Conservation (phyloP, 2,329 filamentous ascomycete genomes). For the Leptographium radiaticola region DNA sequence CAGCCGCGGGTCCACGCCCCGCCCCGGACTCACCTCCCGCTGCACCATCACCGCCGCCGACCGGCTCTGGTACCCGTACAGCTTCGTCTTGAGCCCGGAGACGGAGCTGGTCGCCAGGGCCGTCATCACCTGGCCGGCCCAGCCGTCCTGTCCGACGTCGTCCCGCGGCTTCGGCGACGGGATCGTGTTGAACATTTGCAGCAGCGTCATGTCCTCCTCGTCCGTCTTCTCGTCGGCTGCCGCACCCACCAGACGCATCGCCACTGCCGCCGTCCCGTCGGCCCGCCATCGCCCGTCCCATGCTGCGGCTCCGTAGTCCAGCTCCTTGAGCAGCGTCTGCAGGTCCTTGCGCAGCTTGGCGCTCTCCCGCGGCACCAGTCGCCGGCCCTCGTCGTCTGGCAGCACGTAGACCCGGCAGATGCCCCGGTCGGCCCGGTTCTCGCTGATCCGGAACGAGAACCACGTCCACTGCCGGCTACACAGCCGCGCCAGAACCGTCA, state of each 20-base stretch:
- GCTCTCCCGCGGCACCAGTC: conserved; percentile 35
- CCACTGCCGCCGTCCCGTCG: neutral
- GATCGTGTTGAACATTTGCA: conserved; percentile 61
- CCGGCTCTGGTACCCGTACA: conserved; percentile 69
- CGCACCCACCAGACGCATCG: neutral
- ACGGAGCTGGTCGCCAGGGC: conserved; percentile 40
- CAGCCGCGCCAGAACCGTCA: conserved; percentile 14
- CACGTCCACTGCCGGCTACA: conserved; percentile 28
- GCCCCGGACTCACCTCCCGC: conserved; percentile 53
- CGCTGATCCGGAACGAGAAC: conserved; percentile 23
- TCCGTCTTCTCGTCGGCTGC: neutral
- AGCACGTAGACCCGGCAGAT: conserved; percentile 46
- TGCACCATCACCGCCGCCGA: conserved; percentile 78
- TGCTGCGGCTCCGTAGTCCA: conserved; percentile 41
- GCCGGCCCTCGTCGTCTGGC: conserved; percentile 49
- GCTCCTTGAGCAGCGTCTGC: conserved; percentile 29
- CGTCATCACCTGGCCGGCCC: conserved; percentile 39
- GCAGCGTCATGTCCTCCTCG: conserved; percentile 38
- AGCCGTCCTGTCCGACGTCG: conserved; percentile 31
- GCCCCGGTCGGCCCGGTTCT: conserved; percentile 11
- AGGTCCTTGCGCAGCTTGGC: conserved; percentile 31
- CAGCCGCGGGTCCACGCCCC: conserved; percentile 62
- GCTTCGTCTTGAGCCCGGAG: conserved; percentile 44
- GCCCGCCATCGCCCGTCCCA: conserved; percentile 29
- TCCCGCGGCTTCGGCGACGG: conserved; percentile 52